Evolutionary conservation across 2,329 filamentous ascomycete genomes (phyloP).

Genomic region (Lasiodiplodia hormozganensis): DNA sequence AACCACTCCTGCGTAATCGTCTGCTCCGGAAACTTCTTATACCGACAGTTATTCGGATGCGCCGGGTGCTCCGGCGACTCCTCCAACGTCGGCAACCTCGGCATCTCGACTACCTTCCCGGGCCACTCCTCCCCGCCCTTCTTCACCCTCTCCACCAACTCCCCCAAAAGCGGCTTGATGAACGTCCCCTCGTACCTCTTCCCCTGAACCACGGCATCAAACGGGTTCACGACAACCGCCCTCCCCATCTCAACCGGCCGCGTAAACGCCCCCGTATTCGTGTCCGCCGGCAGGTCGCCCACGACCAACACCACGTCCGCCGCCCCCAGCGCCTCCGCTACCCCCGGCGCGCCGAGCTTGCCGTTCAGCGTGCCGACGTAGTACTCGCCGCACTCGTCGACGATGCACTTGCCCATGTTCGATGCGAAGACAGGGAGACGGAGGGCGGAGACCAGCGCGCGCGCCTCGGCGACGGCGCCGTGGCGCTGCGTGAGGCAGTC

Average conservation of each 20-base stretch:
- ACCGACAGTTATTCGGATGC: not conserved
- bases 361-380: constrained; percentile 53
- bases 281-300: constrained; percentile 51
- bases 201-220: constrained; percentile 45
- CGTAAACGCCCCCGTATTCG: constrained; percentile 52
- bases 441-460: constrained; percentile 44
- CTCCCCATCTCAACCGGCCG: constrained; percentile 41
- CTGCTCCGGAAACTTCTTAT: constrained; percentile 30
- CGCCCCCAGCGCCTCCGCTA: constrained; percentile 44
- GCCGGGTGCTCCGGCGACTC: constrained; percentile 4
- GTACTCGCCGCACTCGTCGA: constrained; percentile 50
- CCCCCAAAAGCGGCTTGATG: constrained; percentile 47
- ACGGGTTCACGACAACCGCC: constrained; percentile 47
- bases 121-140: constrained; percentile 34
- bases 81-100: constrained; percentile 10
- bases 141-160: constrained; percentile 37
- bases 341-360: constrained; percentile 44
- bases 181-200: constrained; percentile 41
- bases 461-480: constrained; percentile 43
- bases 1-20: constrained; percentile 52
- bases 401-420: constrained; percentile 52
- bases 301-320: constrained; percentile 49
- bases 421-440: constrained; percentile 48
- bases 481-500: constrained; percentile 50
- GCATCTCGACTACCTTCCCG: not conserved